Conservation (phyloP, 345 rosid species). For the Eucalyptus regnans region DNA sequence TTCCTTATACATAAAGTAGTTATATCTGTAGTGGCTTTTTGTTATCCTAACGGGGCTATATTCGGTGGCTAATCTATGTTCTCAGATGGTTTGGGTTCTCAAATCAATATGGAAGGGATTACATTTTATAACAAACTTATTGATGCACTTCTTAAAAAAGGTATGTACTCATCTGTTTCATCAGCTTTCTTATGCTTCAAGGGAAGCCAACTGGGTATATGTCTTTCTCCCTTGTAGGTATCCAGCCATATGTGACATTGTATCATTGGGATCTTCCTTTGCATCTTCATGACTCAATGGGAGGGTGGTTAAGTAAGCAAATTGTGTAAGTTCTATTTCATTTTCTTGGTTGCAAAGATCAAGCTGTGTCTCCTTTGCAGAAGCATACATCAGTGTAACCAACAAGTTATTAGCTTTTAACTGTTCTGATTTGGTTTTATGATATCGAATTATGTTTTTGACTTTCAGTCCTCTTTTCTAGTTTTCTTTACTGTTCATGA, state of each 20-base stretch:
- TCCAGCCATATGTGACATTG: constrained; percentile 59
- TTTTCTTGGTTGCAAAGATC: background rate
- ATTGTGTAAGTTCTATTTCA: constrained; percentile 54
- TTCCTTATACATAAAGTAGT: background rate
- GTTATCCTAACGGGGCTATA: background rate
- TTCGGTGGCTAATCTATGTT: background rate
- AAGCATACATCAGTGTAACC: background rate
- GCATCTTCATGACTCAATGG: constrained; percentile 67
- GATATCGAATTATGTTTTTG: background rate
- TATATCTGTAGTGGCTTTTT: background rate
- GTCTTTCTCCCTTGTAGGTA: constrained; percentile 23
- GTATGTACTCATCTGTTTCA: constrained; percentile 18
- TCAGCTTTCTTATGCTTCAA: background rate
- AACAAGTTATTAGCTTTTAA: background rate
- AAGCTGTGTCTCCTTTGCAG: background rate
- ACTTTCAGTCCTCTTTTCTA: background rate
- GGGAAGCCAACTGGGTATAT: background rate
- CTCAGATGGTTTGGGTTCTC: constrained; percentile 63
- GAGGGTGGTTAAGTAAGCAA: constrained; percentile 64
- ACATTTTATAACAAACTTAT: constrained; percentile 55
- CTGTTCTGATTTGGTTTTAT: background rate
- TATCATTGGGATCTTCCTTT: constrained; percentile 94
- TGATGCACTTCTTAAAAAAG: constrained; percentile 51
- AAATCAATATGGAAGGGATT: constrained; percentile 51
- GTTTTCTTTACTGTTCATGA: background rate